Evolutionary conservation across 495 filamentous ascomycete genomes (phyloP).

Genomic region (Xylaria acuta): DNA sequence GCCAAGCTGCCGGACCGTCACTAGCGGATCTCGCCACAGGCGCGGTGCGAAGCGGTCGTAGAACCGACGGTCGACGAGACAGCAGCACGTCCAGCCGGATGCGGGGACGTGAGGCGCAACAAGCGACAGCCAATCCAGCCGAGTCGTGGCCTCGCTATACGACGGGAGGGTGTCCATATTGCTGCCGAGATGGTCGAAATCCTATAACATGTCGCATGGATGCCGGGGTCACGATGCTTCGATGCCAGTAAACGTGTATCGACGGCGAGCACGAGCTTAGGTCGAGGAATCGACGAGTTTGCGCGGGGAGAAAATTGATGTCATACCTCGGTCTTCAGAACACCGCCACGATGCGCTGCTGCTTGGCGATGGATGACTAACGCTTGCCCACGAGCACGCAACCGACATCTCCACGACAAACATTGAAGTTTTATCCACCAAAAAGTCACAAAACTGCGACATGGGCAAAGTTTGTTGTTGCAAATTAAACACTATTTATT

Average conservation of each 20-base stretch:
- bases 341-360: constrained; percentile 1
- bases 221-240: neutral
- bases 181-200: neutral
- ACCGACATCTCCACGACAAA: neutral
- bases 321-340: constrained; percentile 1
- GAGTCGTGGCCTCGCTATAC: constrained; percentile 49
- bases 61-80: constrained; percentile 50
- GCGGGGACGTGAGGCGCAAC: constrained; percentile 46
- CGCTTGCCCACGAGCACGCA: neutral
- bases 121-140: constrained; percentile 52
- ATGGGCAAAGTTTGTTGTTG: neutral
- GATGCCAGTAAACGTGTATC: neutral
- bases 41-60: constrained; percentile 51
- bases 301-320: neutral
- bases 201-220: neutral
- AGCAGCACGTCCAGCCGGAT: constrained; percentile 47
- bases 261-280: neutral
- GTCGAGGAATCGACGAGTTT: neutral
- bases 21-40: constrained; percentile 55
- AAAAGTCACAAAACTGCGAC: neutral
- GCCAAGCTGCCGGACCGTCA: constrained; percentile 35
- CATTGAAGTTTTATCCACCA: neutral
- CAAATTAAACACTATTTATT: no score
- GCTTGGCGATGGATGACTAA: constrained; percentile 15
- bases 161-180: constrained; percentile 47